phyloP scores from a whole-genome alignment of 2,329 filamentous ascomycete genomes.

The Herpotrichia juniperi region DNA sequence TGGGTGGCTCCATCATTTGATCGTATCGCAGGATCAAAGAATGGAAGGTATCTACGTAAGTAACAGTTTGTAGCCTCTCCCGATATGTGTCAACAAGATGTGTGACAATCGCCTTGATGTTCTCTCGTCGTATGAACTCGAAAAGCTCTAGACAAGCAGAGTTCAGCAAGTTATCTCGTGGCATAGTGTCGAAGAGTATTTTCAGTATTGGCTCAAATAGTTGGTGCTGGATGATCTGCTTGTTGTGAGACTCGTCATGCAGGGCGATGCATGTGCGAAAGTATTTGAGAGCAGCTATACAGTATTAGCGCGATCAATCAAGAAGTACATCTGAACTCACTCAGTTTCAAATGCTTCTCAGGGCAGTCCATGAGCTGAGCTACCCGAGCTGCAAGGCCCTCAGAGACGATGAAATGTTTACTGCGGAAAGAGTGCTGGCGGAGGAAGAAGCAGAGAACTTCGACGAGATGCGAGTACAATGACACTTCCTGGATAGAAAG shows the following conservation, averaged over 20 bases:
- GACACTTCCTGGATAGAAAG: constrained; percentile 84
- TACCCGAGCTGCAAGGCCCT: constrained; percentile 79
- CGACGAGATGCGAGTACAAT: constrained; percentile 89
- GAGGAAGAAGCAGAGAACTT: constrained; percentile 93
- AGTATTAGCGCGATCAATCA: constrained; percentile 22
- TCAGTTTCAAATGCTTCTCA: constrained; percentile 91
- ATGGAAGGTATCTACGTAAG: constrained; percentile 84
- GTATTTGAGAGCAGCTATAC: constrained; percentile 83
- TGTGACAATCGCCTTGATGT: constrained; percentile 74
- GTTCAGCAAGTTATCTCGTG: constrained; percentile 89
- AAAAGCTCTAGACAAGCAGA: constrained; percentile 95
- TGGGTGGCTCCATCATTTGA: constrained; percentile 66
- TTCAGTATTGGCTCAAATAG: constrained; percentile 85
- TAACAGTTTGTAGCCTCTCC: constrained; percentile 75
- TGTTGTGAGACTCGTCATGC: constrained; percentile 90
- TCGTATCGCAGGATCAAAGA: constrained; percentile 79
- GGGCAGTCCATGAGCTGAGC: constrained; percentile 80
- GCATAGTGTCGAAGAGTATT: constrained; percentile 83
- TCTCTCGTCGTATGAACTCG: constrained; percentile 74
- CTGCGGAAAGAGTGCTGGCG: constrained; percentile 85
- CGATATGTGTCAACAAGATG: constrained; percentile 86
- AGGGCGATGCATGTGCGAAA: constrained; percentile 85
- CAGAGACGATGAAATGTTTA: constrained; percentile 83
- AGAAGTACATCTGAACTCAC: constrained; percentile 57
- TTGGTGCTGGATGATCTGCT: constrained; percentile 79